Evolutionary conservation across 306 rosid genomes (phyloP).

Genomic region (Cicer chorassanicum): DNA sequence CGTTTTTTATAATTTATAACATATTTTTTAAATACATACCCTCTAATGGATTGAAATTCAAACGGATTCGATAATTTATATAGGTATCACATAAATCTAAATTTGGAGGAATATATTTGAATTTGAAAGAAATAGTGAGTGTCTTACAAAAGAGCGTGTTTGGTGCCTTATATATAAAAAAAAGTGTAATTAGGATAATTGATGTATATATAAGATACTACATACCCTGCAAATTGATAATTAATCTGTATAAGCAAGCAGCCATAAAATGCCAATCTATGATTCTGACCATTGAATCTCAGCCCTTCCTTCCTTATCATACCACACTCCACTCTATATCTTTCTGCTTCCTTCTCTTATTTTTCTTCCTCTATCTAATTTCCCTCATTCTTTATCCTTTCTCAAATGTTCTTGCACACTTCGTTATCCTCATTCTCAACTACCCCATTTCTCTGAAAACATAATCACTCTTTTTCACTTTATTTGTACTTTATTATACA

Average conservation of each 20-base stretch:
- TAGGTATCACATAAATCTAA: too few species aligned
- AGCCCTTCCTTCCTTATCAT: constrained; percentile 98
- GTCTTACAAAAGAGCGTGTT: too few species aligned
- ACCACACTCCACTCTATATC: constrained; percentile 50
- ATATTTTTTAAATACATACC: too few species aligned
- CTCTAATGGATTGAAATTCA: too few species aligned
- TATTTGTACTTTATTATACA: constrained; percentile 25
- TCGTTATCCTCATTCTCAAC: constrained; percentile 58
- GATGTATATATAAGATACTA: not conserved
- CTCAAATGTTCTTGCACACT: constrained; percentile 31
- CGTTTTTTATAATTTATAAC: too few species aligned
- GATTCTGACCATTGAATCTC: constrained; percentile 78
- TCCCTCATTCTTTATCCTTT: not conserved
- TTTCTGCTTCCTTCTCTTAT: constrained; percentile 39
- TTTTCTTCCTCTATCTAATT: constrained; percentile 37
- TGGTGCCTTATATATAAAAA: too few species aligned
- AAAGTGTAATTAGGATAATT: too few species aligned
- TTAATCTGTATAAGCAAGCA: constrained; percentile 21
- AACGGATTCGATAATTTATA: too few species aligned
- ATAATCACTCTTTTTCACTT: not conserved
- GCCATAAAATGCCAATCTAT: constrained; percentile 57
- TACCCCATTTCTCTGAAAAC: constrained; percentile 38
- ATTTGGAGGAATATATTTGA: too few species aligned
- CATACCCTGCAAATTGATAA: constrained; percentile 39
- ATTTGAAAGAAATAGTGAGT: too few species aligned